phyloP scores from a whole-genome alignment of 2,329 filamentous ascomycete genomes.

The Aspergillus udagawae region DNA sequence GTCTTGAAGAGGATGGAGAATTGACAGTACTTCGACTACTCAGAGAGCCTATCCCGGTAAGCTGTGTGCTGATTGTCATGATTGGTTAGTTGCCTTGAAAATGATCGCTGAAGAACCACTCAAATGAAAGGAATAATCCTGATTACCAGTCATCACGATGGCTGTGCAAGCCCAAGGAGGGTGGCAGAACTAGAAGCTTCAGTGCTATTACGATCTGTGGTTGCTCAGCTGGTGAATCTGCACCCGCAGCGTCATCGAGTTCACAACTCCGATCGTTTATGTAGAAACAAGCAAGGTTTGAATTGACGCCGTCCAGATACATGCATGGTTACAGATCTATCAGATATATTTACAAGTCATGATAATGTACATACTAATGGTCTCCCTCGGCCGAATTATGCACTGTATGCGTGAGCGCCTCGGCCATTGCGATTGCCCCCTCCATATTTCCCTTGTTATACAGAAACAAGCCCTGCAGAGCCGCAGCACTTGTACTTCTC shows the following conservation, averaged over 20 bases:
- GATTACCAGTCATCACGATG: neutral
- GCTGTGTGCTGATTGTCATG: neutral
- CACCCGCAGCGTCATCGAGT: neutral
- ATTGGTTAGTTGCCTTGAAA: neutral
- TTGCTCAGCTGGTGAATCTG: neutral
- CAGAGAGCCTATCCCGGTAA: neutral
- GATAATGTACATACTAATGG: constrained; percentile 18
- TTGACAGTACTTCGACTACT: neutral
- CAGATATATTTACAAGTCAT: constrained; percentile 20
- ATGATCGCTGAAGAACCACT: neutral
- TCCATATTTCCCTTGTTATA: constrained; percentile 91
- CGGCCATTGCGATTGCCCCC: constrained; percentile 77
- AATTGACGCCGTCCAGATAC: neutral
- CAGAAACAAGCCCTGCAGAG: constrained; percentile 88
- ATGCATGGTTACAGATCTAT: neutral
- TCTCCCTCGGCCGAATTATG: constrained; percentile 27
- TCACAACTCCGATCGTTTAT: neutral
- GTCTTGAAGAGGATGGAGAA: neutral
- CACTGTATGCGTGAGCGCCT: constrained; percentile 38
- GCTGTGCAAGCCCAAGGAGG: neutral
- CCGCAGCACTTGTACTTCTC: constrained; percentile 73
- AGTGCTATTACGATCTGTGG: neutral
- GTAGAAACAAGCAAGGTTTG: neutral
- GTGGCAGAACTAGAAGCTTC: neutral
- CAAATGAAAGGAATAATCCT: neutral